Evolutionary conservation across 331 rosid genomes (phyloP), one percentile per base, ranked within the genome.

Genomic region (Phaseolus coccineus): DNA sequence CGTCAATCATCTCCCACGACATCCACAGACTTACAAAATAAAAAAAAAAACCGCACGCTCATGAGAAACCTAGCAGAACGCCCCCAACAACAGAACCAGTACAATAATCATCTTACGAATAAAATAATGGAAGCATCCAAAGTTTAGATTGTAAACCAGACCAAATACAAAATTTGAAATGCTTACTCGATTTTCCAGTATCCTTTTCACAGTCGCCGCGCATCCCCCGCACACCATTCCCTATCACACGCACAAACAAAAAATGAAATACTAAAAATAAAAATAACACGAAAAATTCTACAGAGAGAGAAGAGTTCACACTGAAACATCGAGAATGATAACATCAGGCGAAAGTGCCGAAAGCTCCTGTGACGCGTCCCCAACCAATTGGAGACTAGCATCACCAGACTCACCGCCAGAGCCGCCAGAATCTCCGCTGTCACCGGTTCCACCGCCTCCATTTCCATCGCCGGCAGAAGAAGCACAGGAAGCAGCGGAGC

Each of bases 221-320:
- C 99, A 93, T 69, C 98, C 99, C 37, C 97, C 99, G 19, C 99
- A 95, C 16, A 92, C 82, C 99, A 95, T 95, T 74, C 98, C 99
- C 99, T 93, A 51, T 70, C 78, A 78, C 25, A 33, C 68, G 64
- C 30, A 56, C 30, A 42, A 9, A 78, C 40, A 68, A 63, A 19
- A 83, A n/a, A 33, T 71, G 71, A 76, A 37, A 81, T 30, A 53
- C 56, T 19, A 74, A 19, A 30, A 10, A 51, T 31, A 72, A n/a
- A 76, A 59, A 48, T 35, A 44, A 51, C 19, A 6, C 10, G 10
- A 48, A 33, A 31, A 14, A 65, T 24, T 13, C 56, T 39, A 39
- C 50, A 3, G 22, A 35, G 75, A 44, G 78, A 39, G 69, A 69
- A 46, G 57, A 67, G 65, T 58, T 27, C 92, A 63, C 84, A 95